phyloP scores from a whole-genome alignment of 257 asterid genomes.

The Petrea volubilis region DNA sequence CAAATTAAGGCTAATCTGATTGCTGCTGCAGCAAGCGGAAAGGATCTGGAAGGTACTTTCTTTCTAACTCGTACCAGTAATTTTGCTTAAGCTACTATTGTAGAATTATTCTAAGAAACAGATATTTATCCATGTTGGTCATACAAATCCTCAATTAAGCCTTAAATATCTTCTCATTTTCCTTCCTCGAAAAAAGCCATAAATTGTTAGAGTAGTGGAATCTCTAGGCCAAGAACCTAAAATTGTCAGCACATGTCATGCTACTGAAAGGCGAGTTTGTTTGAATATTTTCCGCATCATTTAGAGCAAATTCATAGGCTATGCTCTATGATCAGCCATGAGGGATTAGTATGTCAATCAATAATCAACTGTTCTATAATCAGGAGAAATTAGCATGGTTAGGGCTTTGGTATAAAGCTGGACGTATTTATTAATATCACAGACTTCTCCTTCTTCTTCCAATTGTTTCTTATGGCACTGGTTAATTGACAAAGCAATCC shows the following conservation, averaged over 20 bases:
- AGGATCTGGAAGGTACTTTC: conserved; percentile 88
- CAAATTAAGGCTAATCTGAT: conserved; percentile 75
- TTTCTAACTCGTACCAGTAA: no score
- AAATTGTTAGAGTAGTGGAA: background rate
- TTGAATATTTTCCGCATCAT: background rate
- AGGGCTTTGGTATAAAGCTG: background rate
- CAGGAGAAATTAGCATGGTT: background rate
- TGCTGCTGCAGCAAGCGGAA: conserved; percentile 96
- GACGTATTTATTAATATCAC: background rate
- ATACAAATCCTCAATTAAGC: background rate
- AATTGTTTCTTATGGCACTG: background rate
- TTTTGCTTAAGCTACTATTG: background rate
- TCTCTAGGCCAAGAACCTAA: background rate
- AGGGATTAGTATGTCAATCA: background rate
- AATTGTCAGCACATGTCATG: background rate
- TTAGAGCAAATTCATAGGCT: background rate
- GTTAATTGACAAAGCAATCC: background rate
- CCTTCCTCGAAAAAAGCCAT: background rate
- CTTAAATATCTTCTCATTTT: background rate
- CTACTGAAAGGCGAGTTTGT: background rate
- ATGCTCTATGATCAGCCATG: background rate
- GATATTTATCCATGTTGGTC: background rate
- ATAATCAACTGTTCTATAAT: background rate
- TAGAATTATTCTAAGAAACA: background rate
- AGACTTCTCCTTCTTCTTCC: background rate